These are phyloP conservation scores for Trichaptum fuscoviolaceum DNA, from an alignment of 768 basidiomycete species.

Conservation along the genomic window DNA sequence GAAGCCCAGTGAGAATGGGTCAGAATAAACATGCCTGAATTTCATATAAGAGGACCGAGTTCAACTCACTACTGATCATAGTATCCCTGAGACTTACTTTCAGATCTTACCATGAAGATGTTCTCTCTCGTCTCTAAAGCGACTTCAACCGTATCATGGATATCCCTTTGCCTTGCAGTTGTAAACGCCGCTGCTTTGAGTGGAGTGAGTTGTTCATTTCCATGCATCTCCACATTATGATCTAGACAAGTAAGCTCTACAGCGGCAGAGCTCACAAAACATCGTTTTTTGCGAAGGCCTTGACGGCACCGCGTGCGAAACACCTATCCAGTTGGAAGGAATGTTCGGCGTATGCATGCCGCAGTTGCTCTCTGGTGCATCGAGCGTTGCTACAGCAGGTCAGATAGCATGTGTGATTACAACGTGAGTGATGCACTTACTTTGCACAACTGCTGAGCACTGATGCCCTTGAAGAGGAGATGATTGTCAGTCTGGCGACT, in stretches of 20 bases:
- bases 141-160: neutral
- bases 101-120: neutral
- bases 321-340: neutral
- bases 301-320: neutral
- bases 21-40: no score
- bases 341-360: neutral
- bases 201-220: neutral
- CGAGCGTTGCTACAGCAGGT: neutral
- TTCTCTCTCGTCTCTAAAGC: neutral
- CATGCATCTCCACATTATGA: no score
- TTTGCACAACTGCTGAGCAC: neutral
- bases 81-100: no score
- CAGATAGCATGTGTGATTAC: neutral
- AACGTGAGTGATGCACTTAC: neutral
- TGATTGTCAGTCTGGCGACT: slow-evolving; percentile 3
- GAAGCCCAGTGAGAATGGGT: no score
- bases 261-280: neutral
- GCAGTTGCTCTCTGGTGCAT: neutral
- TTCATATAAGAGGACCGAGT: no score
- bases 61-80: no score
- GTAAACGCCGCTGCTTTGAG: neutral
- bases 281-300: neutral
- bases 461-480: slow-evolving; percentile 4
- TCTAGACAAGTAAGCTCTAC: neutral
- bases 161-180: neutral